Evolutionary conservation across 2,329 filamentous ascomycete genomes (phyloP), one percentile per base, ranked within the genome.

Genomic region (Penicillium hesseltinei): DNA sequence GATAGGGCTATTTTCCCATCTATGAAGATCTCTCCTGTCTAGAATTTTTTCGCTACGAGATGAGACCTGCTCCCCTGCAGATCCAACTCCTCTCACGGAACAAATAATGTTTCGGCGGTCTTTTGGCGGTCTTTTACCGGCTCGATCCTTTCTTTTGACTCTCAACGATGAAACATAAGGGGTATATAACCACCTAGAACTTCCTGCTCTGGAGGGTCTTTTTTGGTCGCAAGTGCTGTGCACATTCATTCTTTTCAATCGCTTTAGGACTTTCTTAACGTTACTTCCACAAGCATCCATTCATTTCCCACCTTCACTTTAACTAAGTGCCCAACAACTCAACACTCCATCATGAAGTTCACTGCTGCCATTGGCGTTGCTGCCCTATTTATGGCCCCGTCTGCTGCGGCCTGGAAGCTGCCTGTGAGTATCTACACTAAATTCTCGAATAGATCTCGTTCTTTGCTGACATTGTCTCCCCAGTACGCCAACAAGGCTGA

Each of bases 291-390:
- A 44, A 56, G 38, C 49, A 52, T 61, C 49, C 62, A 50, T 56
- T 66, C 64, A 51, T 51, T 51, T 57, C 23, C 50, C 27, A 51
- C 19, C 35, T 36, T 27, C 43, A 36, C n/a, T 51, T 57, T 58
- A n/a, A n/a, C n/a, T n/a, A 36, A 25, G 7, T 15, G 11, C 29
- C 29, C 40, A 42, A 45, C 9, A 40, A 39, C 19, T 39, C 44
- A 49, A 57, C 51, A 35, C 31, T 59, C 57, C 60, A 70, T 36
- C 47, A 72, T 73, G 70, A 73, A 70, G 64, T 54, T 65, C 53
- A 64, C 65, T 51, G 40, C 66, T 63, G 35, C 64, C 47, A 45
- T 71, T 48, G 66, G 65, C 55, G 51, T 64, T 59, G 63, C 64
- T 45, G 63, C 62, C 54, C 58, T 71, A 40, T 60, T 50, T 51